phyloP scores from a whole-genome alignment of 306 rosid genomes.

The Prinsepia uniflora region DNA sequence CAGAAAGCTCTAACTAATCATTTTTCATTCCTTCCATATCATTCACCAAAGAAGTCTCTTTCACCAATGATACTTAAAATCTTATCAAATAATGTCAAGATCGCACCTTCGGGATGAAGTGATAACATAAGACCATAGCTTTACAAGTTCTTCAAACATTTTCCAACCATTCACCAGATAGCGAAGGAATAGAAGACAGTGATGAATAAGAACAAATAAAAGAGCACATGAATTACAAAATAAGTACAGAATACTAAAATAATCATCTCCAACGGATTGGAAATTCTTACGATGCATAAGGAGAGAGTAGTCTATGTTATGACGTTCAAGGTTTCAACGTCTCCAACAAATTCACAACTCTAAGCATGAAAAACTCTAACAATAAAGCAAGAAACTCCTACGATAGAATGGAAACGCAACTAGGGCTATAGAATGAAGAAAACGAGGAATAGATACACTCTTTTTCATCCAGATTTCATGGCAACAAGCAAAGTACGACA shows the following conservation, averaged over 20 bases:
- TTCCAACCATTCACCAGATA: background rate
- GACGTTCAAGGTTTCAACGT: constrained; percentile 1
- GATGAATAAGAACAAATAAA: background rate
- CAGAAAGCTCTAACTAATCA: background rate
- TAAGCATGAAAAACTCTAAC: background rate
- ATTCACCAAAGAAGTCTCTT: too few relatives aligned
- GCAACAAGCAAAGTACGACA: background rate
- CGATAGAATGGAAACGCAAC: background rate
- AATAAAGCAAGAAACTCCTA: background rate
- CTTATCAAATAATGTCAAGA: background rate
- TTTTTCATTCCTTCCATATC: background rate
- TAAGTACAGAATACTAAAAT: background rate
- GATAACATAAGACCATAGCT: background rate
- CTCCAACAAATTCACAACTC: background rate
- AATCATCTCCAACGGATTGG: background rate
- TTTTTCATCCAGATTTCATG: background rate
- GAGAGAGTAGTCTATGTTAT: background rate
- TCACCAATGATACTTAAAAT: too few relatives aligned
- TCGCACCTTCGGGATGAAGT: background rate
- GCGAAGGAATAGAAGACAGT: background rate
- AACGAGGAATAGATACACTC: background rate
- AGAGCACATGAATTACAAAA: too few relatives aligned
- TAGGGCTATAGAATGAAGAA: background rate
- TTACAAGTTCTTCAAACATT: background rate
- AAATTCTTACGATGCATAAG: background rate